A percentile compares a stretch with the other conserved stretches of the same genome.
phyloP scores from a whole-genome alignment of 345 rosid species.

The Acer negundo region DNA sequence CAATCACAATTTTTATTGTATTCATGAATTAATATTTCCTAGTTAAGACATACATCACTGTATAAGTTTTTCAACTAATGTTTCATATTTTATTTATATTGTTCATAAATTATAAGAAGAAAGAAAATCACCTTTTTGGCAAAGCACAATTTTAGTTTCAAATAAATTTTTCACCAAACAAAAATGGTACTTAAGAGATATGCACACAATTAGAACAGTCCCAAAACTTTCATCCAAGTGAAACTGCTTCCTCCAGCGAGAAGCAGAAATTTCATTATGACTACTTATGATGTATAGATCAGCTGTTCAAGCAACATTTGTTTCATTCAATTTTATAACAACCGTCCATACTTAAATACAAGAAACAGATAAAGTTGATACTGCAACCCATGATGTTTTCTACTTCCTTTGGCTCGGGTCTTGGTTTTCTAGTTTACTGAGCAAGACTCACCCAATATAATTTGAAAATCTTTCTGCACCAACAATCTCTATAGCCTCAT shows the following conservation, averaged over 20 bases:
- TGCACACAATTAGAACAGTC: not conserved
- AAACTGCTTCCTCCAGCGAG: not conserved
- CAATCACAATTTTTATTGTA: not conserved
- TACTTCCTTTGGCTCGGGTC: slow-evolving; percentile 3
- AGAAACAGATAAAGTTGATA: not conserved
- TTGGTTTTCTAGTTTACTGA: slow-evolving; percentile 1
- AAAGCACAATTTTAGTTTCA: not conserved
- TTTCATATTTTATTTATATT: not conserved
- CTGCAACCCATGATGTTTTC: not conserved
- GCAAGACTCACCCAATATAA: slow-evolving; percentile 73
- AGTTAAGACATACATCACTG: not conserved
- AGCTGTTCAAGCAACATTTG: not conserved
- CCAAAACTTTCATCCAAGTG: not conserved
- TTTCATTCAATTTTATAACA: not conserved
- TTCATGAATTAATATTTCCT: not conserved
- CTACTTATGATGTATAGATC: not conserved
- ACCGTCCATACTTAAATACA: not conserved
- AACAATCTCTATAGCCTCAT: slow-evolving; percentile 84
- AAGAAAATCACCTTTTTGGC: not conserved
- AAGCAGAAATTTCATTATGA: not conserved
- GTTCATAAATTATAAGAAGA: not conserved
- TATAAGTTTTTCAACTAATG: not conserved
- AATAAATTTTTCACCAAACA: not conserved
- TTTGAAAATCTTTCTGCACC: slow-evolving; percentile 86
- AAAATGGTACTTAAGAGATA: not conserved